A percentile compares a stretch with the other conserved stretches of the same genome.
Conservation (phyloP, 352 stramenopile species). For the Aphanomyces euteiches region DNA sequence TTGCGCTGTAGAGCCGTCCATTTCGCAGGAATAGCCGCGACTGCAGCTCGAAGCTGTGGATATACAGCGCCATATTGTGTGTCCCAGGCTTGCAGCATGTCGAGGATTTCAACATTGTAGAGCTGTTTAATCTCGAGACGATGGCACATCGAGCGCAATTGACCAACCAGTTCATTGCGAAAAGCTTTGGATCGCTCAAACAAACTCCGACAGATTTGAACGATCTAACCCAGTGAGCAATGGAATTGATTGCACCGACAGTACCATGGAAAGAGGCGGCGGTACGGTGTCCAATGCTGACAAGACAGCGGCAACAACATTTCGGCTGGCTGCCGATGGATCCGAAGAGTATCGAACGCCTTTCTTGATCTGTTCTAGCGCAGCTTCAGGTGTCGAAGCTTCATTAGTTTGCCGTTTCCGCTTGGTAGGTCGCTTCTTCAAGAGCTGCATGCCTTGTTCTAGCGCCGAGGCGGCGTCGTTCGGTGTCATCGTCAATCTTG, state of each 20-base stretch:
- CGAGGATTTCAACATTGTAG: slow-evolving; percentile 2
- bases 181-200: slow-evolving; percentile 14
- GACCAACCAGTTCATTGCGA: slow-evolving; percentile 2
- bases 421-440: slow-evolving; percentile 4
- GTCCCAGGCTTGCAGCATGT: slow-evolving; percentile 3
- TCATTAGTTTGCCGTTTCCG: not conserved
- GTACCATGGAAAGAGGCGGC: not conserved
- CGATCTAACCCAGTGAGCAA: not conserved
- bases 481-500: not conserved
- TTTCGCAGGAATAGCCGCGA: slow-evolving; percentile 2
- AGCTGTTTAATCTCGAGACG: not conserved
- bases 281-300: not conserved
- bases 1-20: not conserved
- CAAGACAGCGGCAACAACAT: not conserved
- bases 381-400: not conserved
- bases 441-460: not conserved
- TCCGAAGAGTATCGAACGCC: slow-evolving; percentile 6
- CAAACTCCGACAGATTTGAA: slow-evolving; percentile 1
- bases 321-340: not conserved
- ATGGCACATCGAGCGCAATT: slow-evolving; percentile 2
- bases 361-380: slow-evolving; percentile 5
- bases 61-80: not conserved
- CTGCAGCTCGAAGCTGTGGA: slow-evolving; percentile 2
- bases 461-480: slow-evolving; percentile 6
- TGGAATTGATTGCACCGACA: not conserved